Base-by-base conservation (phyloP, 139 green algal species). In the Coelastrella sp. region DNA sequence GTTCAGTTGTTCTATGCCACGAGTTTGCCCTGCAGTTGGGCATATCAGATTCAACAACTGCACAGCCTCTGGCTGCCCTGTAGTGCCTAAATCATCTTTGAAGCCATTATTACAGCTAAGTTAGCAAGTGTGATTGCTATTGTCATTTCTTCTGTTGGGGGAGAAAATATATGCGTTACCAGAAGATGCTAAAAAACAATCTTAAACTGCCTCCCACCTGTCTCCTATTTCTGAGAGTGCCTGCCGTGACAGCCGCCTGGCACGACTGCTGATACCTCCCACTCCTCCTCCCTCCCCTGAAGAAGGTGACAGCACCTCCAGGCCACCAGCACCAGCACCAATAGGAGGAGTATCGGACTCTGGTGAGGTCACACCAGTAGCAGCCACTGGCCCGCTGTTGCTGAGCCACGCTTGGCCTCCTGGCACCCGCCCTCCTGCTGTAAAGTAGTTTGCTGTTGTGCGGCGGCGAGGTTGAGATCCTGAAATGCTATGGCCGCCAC, bases 181-280 rank as follows among this genome's bases (percentile, higher is more conserved):
- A 49, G 35, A 49, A 49, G 35, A 49, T 49, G 1, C 1, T 49
- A 49, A 1, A 49, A 49, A 49, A 49, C 1, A 1, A 1, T 49
- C 3, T 49, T 3, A 49, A 49, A 49, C 63, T 6, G 6, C 63
- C 63, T 70, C 84, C 22, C 17, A 88, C 84, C 84, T 88, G 68
- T 88, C 84, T 10, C 49, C 68, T 6, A 57, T 14, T 24, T 88
- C 84, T 70, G 84, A 88, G 7, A 82, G 68, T 12, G 84, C 49
- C 56, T 88, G 84, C 66, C 81, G 66, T 57, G 84, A 88, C 49
- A 88, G 68, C 20, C 84, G 66, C 68, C 84, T 59, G 19, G 68
- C 84, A 70, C 56, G 20, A 70, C 68, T 86, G 17, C 12, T 56
- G 8, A 86, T 25, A 7, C 78, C 49, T 17, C 35, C 78, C 20